A percentile compares a stretch with the other conserved stretches of the same genome.
Evolutionary conservation across 1,139 yeast genomes (phyloP).

Genomic region (Blastobotrys persicus): DNA sequence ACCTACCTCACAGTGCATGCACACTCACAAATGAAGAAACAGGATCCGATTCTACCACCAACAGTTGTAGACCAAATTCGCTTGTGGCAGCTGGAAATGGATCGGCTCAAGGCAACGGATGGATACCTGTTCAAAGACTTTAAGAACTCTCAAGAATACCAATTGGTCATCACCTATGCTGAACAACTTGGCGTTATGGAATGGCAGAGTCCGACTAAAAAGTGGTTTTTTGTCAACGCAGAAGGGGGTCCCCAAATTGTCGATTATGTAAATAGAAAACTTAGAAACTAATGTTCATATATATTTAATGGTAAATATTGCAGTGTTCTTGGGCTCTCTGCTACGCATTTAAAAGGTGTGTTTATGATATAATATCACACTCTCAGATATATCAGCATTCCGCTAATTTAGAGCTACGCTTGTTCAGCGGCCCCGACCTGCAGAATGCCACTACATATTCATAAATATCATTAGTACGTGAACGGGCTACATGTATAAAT

Average conservation of each 20-base stretch:
- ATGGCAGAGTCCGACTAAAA: conserved; percentile 73
- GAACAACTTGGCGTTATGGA: conserved; percentile 84
- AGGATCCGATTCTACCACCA: conserved; percentile 66
- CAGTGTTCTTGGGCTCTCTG: no score
- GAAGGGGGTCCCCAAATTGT: conserved; percentile 89
- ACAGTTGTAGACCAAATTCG: conserved; percentile 94
- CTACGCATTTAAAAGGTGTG: no score
- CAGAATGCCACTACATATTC: not conserved
- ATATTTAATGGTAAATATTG: no score
- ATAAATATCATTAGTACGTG: not conserved
- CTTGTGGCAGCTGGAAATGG: conserved; percentile 94
- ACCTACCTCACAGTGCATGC: conserved; percentile 89
- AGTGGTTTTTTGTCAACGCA: conserved; percentile 75
- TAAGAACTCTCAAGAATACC: conserved; percentile 72
- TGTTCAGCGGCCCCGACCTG: no score
- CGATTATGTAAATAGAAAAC: conserved; percentile 73
- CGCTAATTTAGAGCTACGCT: no score
- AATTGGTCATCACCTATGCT: conserved; percentile 71
- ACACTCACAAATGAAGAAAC: conserved; percentile 78
- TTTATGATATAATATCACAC: not conserved
- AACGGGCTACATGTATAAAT: conserved; percentile 7
- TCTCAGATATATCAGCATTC: no score
- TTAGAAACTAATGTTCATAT: conserved; percentile 9
- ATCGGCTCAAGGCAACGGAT: conserved; percentile 81
- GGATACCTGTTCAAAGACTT: conserved; percentile 91